phyloP scores from a whole-genome alignment of 1,139 yeast species.

The Casaregolazyma suthepensis region DNA sequence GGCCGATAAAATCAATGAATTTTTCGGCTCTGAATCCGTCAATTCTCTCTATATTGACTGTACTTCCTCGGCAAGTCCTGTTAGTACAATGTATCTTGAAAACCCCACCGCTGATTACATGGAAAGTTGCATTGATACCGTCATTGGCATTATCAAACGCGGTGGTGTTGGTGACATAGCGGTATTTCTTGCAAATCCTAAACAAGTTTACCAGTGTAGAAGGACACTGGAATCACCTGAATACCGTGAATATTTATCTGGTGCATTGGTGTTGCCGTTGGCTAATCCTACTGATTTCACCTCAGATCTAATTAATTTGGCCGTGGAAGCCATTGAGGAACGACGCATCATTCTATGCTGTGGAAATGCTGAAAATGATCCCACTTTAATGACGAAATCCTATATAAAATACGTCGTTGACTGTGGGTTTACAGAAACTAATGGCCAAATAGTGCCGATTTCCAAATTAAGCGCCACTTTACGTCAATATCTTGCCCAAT shows the following conservation, averaged over 20 bases:
- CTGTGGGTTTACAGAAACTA: conserved; percentile 52
- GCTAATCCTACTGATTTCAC: conserved; percentile 25
- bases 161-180: conserved; percentile 72
- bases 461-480: conserved; percentile 1
- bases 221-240: conserved; percentile 30
- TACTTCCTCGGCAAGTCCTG: background rate
- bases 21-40: conserved; percentile 38
- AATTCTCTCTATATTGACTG: background rate
- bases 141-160: conserved; percentile 55
- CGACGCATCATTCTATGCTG: conserved; percentile 5
- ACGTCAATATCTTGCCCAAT: conserved; percentile 1
- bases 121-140: conserved; percentile 66
- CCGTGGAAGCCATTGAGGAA: conserved; percentile 1
- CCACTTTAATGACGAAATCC: conserved; percentile 4
- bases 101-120: conserved; percentile 75
- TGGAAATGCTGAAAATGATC: conserved; percentile 9
- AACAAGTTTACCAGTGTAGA: conserved; percentile 45
- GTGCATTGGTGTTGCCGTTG: conserved; percentile 58
- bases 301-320: background rate
- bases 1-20: conserved; percentile 44
- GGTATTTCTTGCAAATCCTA: conserved; percentile 78
- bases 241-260: conserved; percentile 12
- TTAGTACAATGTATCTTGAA: conserved; percentile 58
- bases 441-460: background rate
- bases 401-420: conserved; percentile 74